Base-by-base conservation (phyloP, 495 filamentous ascomycete genomes). In the Annulohypoxylon stygium region DNA sequence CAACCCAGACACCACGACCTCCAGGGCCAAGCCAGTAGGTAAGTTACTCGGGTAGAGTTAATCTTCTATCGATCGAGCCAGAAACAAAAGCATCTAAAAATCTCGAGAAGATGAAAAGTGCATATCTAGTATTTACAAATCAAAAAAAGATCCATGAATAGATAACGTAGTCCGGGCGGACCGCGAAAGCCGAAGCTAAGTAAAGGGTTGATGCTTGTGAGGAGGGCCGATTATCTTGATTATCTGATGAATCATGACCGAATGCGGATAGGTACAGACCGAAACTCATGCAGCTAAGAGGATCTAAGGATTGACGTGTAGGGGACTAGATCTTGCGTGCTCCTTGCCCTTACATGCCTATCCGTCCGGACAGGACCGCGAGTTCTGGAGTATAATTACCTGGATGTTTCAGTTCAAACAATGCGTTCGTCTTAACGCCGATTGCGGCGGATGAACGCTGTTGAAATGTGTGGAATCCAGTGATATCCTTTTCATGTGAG, bases 161-260 rank as follows among this genome's bases (percentile, higher is more conserved):
- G 54, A 65, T 59, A 70, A 9, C n/a, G 55, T 37, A 62, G 50
- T 64, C 36, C 70, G 64, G n/a, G 4, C 26, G 70, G 50, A 18
- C 51, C 68, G 71, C 66, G 61, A 72, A 70, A 50, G 30, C 61
- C 61, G 69, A 69, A 71, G 61, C 43, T 66, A 67, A 67, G 66
- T 16, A 60, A 43, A 43, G 37, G 20, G 34, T 18, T 30, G 57
- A 43, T n/a, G 68, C 55, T 47, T 70, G 34, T 26, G 60, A 71
- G 67, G 70, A 74, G 76, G 76, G 67, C 70, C 73, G 67, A 76
- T 60, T 76, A 63, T 69, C 69, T 73, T 74, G 65, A 64, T 76
- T 74, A 74, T 74, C 67, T 71, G 67, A 75, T 75, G 76, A 78
- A 76, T 78, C 76, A 76, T 75, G 65, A 60, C 74, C 71, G 61